A percentile compares a stretch with the other conserved stretches of the same genome.
Conservation (phyloP, 2,329 filamentous ascomycete species). For the Lojkania enalia region DNA sequence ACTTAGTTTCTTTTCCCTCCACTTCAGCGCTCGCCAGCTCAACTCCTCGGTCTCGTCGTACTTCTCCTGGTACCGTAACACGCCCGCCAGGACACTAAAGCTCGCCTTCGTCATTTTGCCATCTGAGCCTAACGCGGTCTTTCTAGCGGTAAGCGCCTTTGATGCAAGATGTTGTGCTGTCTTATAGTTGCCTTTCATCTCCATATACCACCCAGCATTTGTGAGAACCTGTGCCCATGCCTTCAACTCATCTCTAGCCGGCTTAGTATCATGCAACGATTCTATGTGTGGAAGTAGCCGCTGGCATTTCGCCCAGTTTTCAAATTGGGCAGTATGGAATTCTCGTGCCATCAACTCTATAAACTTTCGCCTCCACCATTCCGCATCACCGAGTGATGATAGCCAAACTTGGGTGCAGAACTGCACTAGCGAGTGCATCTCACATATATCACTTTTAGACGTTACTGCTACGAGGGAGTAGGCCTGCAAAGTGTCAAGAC, state of each 20-base stretch:
- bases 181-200: conserved; percentile 6
- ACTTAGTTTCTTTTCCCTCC: conserved; percentile 5
- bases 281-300: conserved; percentile 20
- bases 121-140: conserved; percentile 4
- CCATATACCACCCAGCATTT: conserved; percentile 15
- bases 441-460: conserved; percentile 2
- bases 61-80: conserved; percentile 7
- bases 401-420: conserved; percentile 21
- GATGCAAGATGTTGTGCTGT: conserved; percentile 3
- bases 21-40: conserved; percentile 3
- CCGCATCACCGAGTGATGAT: conserved; percentile 2
- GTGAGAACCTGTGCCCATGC: conserved; percentile 16
- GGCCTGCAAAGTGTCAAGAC: conserved; percentile 17
- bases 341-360: conserved; percentile 12
- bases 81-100: conserved; percentile 1
- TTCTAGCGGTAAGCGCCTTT: background rate
- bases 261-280: conserved; percentile 10
- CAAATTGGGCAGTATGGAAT: conserved; percentile 13
- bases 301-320: conserved; percentile 19
- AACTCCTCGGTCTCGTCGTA: conserved; percentile 4
- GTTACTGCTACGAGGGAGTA: conserved; percentile 19
- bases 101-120: background rate
- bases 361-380: background rate
- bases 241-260: conserved; percentile 7
- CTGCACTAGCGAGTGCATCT: conserved; percentile 24